phyloP scores from a whole-genome alignment of 164 flowering plant species.

The Liquidambar formosana region DNA sequence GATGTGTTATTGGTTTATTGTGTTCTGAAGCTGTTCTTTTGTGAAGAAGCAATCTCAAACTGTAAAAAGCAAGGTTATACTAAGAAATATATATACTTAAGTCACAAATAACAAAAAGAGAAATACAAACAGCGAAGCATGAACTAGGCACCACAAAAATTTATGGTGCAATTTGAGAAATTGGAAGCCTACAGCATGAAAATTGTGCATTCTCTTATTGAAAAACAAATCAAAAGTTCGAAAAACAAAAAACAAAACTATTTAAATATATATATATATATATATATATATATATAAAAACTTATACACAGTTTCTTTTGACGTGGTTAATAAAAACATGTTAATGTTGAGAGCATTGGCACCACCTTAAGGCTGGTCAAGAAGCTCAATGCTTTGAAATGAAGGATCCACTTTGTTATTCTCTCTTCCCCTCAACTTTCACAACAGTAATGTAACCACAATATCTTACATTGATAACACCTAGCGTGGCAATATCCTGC shows the following conservation, averaged over 20 bases:
- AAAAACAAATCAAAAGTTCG: background rate
- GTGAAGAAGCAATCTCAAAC: constrained; percentile 90
- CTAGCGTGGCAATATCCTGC: constrained; percentile 88
- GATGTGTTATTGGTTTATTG: constrained; percentile 28
- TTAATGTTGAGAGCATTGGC: constrained; percentile 94
- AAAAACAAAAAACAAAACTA: too few relatives aligned
- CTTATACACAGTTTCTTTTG: too few relatives aligned
- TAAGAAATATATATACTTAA: constrained; percentile 3
- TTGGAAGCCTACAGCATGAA: background rate
- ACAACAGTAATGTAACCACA: constrained; percentile 82
- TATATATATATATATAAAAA: too few relatives aligned
- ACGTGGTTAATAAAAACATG: constrained; percentile 50
- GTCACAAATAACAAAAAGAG: background rate
- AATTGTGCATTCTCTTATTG: background rate
- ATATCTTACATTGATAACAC: constrained; percentile 75
- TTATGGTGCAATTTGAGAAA: background rate
- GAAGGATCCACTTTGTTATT: constrained; percentile 25
- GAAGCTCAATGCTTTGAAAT: constrained; percentile 45
- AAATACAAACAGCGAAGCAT: background rate
- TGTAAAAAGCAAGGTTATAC: constrained; percentile 24
- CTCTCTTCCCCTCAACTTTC: constrained; percentile 55
- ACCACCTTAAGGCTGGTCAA: constrained; percentile 94
- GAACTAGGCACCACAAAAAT: background rate
- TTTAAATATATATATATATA: too few relatives aligned
- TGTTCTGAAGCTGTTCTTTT: constrained; percentile 46